Evolutionary conservation across 352 stramenopile species (phyloP).

Genomic region (Globisporangium perplexum): DNA sequence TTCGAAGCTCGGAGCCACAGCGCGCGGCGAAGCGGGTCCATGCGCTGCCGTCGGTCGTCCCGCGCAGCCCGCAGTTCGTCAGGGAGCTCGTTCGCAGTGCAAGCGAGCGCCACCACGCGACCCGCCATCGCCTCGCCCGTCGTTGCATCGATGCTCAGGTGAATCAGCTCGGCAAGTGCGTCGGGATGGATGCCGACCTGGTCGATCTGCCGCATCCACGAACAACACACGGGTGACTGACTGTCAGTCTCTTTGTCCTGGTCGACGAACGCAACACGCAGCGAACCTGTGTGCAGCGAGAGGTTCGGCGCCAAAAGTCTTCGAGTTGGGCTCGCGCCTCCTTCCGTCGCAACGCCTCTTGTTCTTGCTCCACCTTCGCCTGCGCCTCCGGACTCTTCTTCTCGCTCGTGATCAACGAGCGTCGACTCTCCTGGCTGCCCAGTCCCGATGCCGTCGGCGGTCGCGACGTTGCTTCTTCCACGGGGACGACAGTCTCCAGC

Average conservation of each 20-base stretch:
- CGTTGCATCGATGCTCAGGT: slow-evolving; percentile 30
- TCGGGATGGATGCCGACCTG: slow-evolving; percentile 23
- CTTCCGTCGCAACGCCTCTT: neutral
- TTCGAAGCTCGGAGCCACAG: slow-evolving; percentile 30
- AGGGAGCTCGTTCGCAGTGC: slow-evolving; percentile 12
- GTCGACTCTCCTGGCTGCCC: slow-evolving; percentile 4
- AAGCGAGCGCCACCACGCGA: slow-evolving; percentile 14
- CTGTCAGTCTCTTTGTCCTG: neutral
- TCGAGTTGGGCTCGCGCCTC: slow-evolving; percentile 10
- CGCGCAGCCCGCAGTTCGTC: slow-evolving; percentile 17
- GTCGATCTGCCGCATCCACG: slow-evolving; percentile 14
- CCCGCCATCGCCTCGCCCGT: slow-evolving; percentile 13
- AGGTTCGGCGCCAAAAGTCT: slow-evolving; percentile 13
- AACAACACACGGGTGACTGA: neutral
- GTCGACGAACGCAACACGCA: neutral
- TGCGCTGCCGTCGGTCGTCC: slow-evolving; percentile 14
- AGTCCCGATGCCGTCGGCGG: neutral
- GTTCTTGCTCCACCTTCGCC: slow-evolving; percentile 1
- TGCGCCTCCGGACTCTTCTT: slow-evolving; percentile 10
- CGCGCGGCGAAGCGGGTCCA: slow-evolving; percentile 21
- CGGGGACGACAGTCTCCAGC: neutral
- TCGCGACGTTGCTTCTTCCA: neutral
- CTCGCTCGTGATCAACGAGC: neutral
- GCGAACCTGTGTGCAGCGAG: slow-evolving; percentile 7
- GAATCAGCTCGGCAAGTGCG: slow-evolving; percentile 27